These are phyloP conservation scores for Salix viminalis DNA, from an alignment of 345 rosid species.

Conservation along the genomic window DNA sequence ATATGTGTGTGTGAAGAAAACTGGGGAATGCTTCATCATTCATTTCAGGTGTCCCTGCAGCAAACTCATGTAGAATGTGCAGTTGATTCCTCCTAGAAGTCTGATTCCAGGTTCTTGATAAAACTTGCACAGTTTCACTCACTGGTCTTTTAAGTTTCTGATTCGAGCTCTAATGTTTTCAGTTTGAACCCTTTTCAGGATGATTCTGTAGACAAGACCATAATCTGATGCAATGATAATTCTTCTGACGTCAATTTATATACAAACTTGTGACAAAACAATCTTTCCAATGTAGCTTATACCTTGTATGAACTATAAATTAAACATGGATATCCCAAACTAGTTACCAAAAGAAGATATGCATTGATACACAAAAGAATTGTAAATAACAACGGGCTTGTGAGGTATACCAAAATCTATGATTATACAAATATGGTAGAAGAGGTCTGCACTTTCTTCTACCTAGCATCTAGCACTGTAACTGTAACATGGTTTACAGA, in stretches of 20 bases:
- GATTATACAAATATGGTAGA: constrained; percentile 8
- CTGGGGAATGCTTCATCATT: constrained; percentile 35
- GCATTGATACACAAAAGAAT: not conserved
- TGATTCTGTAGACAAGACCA: too few species aligned
- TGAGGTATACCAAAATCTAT: not conserved
- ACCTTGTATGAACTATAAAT: not conserved
- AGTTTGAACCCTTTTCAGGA: too few species aligned
- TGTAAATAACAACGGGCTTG: not conserved
- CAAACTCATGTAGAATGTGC: constrained; percentile 34
- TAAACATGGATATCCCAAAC: not conserved
- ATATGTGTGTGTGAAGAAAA: constrained; percentile 12
- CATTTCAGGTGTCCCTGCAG: constrained; percentile 48
- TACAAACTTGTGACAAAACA: not conserved
- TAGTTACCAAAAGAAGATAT: not conserved
- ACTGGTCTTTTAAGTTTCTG: not conserved
- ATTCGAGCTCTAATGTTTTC: too few species aligned
- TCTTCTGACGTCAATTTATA: not conserved
- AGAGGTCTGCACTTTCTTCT: not conserved
- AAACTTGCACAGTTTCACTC: not conserved
- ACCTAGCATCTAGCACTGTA: constrained; percentile 63
- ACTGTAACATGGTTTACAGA: constrained; percentile 79
- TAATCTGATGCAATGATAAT: too few species aligned
- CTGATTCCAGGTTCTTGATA: not conserved
- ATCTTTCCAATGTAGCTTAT: not conserved
- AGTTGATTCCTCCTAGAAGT: not conserved